These are phyloP conservation scores for Coffea canephora DNA, from an alignment of 257 asterid species.

Conservation along the genomic window DNA sequence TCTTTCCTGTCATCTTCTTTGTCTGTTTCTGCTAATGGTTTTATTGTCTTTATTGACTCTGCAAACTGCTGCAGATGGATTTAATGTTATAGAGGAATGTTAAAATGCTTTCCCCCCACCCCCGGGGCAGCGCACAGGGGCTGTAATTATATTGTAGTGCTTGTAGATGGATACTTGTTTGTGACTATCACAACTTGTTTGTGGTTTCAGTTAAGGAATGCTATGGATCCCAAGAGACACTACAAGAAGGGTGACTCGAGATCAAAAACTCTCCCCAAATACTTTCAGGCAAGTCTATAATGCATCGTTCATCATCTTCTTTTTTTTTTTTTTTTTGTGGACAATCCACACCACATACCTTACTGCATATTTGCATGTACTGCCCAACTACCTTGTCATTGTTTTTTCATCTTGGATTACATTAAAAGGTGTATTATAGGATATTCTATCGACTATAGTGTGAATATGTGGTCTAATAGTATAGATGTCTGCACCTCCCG, in stretches of 20 bases:
- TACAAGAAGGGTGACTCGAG: slow-evolving; percentile 73
- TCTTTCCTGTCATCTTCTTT: background rate
- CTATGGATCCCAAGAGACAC: slow-evolving; percentile 79
- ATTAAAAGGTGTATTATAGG: background rate
- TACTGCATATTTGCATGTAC: background rate
- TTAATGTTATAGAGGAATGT: background rate
- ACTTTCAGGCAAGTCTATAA: slow-evolving; percentile 68
- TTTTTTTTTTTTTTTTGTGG: background rate
- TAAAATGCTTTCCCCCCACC: too few relatives aligned
- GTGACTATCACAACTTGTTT: slow-evolving; percentile 10
- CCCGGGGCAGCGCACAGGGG: too few relatives aligned
- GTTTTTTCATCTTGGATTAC: background rate
- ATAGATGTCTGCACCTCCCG: background rate
- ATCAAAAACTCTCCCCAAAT: slow-evolving; percentile 77
- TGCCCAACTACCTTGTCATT: background rate
- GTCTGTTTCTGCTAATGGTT: background rate
- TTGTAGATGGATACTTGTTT: slow-evolving; percentile 11
- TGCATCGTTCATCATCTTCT: background rate
- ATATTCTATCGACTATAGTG: background rate
- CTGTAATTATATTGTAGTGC: background rate
- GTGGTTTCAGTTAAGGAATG: slow-evolving; percentile 64
- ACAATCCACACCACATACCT: background rate
- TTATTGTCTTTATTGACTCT: background rate
- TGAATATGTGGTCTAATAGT: background rate
- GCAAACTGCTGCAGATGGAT: background rate